A percentile compares a stretch with the other conserved stretches of the same genome.
Evolutionary conservation across 192 early-diverging fungal genomes (phyloP).

Genomic region (Coemansia sp.): DNA sequence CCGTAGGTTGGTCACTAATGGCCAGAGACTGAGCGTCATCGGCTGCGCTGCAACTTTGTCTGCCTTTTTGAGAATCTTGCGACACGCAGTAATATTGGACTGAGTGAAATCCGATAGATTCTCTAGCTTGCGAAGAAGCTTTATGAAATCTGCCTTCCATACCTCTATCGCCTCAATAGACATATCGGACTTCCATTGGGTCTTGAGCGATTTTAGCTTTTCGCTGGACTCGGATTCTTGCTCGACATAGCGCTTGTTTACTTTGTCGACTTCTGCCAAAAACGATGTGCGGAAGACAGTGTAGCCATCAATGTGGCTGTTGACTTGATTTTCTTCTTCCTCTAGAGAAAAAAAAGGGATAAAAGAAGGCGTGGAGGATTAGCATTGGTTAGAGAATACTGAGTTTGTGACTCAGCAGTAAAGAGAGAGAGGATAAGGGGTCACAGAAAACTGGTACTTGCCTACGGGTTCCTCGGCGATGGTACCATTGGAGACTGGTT

Average conservation of each 20-base stretch:
- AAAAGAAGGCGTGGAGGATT: background rate
- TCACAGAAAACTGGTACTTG: background rate
- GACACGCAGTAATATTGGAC: conserved; percentile 61
- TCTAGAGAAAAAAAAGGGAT: background rate
- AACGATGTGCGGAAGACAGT: conserved; percentile 44
- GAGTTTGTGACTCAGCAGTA: conserved; percentile 3
- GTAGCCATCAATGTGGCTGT: background rate
- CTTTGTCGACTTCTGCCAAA: conserved; percentile 54
- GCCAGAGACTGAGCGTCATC: conserved; percentile 56
- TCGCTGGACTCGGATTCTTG: conserved; percentile 37
- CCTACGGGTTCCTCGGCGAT: background rate
- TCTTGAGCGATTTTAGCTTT: conserved; percentile 16
- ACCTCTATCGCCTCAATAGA: background rate
- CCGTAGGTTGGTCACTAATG: conserved; percentile 45
- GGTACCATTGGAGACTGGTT: background rate
- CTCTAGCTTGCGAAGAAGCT: conserved; percentile 27
- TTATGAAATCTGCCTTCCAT: conserved; percentile 29
- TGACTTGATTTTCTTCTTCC: background rate
- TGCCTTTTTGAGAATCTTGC: conserved; percentile 67
- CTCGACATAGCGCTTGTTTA: conserved; percentile 53
- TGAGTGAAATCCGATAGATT: conserved; percentile 55
- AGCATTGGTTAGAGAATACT: background rate
- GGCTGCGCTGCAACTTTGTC: conserved; percentile 47
- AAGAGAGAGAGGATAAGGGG: background rate
- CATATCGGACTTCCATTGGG: conserved; percentile 27